A percentile compares a stretch with the other conserved stretches of the same genome.
These are phyloP conservation scores for Lignosus rhinocerotis DNA, from an alignment of 1,284 basidiomycete species.

Conservation along the genomic window DNA sequence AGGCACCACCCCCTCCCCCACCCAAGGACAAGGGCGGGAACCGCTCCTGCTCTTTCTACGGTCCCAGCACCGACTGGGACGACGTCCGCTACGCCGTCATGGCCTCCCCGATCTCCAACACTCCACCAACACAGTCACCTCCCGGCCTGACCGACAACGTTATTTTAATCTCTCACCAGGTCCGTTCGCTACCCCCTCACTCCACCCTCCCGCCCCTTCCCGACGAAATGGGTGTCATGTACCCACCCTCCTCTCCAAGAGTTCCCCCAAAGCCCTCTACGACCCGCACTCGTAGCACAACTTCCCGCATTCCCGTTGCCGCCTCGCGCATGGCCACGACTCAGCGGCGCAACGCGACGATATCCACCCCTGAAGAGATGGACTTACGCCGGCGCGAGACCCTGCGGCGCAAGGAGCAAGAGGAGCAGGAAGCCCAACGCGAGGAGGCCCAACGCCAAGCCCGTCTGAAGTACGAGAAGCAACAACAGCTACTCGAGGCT, in stretches of 20 bases:
- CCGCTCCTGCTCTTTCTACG: constrained; percentile 5
- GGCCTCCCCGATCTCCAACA: constrained; percentile 14
- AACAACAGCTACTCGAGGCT: constrained; percentile 44
- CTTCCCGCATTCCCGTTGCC: constrained; percentile 27
- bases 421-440: constrained; percentile 47
- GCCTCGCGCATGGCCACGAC: constrained; percentile 9
- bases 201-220: constrained; percentile 16
- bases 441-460: constrained; percentile 55
- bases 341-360: constrained; percentile 18
- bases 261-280: constrained; percentile 13
- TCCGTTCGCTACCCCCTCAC: constrained; percentile 12
- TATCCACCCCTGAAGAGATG: constrained; percentile 26
- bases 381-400: constrained; percentile 22
- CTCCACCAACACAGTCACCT: not conserved
- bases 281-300: constrained; percentile 10
- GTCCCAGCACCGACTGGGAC: constrained; percentile 15
- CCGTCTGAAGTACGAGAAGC: constrained; percentile 47
- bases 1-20: constrained; percentile 22
- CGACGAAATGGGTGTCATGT: constrained; percentile 11
- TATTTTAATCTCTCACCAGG: constrained; percentile 20
- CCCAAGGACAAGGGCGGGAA: constrained; percentile 19
- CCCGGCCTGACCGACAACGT: constrained; percentile 6
- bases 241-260: constrained; percentile 9
- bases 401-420: constrained; percentile 37
- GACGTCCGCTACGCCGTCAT: constrained; percentile 22